Conservation (phyloP, 202 grass and related monocot species). For the Cymbopogon flexuosus region DNA sequence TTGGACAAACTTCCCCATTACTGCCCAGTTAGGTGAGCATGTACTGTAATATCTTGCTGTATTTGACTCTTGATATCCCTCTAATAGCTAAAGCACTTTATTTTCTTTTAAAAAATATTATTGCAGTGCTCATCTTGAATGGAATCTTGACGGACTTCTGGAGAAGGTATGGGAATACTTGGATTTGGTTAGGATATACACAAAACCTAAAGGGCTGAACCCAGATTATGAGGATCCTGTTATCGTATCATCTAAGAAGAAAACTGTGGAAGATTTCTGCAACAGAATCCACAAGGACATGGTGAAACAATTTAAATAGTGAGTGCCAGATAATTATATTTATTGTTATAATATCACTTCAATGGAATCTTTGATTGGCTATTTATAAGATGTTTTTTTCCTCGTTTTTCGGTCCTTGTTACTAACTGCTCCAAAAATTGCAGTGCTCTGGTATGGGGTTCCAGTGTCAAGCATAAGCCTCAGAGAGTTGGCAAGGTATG, state of each 20-base stretch:
- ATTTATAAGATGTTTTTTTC: background rate
- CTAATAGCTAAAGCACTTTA: background rate
- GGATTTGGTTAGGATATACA: conserved; percentile 81
- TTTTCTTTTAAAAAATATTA: background rate
- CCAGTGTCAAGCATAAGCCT: conserved; percentile 89
- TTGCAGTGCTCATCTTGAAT: conserved; percentile 81
- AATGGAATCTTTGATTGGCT: background rate
- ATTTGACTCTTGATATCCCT: background rate
- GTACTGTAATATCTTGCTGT: conserved; percentile 12
- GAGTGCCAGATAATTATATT: conserved; percentile 21
- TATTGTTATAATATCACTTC: background rate
- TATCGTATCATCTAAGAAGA: conserved; percentile 71
- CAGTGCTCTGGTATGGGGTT: conserved; percentile 94
- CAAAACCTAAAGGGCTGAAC: conserved; percentile 86
- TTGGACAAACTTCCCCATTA: conserved; percentile 98
- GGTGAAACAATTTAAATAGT: conserved; percentile 97
- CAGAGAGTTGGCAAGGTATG: conserved; percentile 94
- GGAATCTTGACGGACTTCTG: conserved; percentile 92
- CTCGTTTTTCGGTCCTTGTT: background rate
- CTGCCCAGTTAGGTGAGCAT: conserved; percentile 73
- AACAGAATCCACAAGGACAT: conserved; percentile 92
- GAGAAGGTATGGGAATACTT: conserved; percentile 92
- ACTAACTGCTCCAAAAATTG: conserved; percentile 18
- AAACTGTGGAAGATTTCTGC: conserved; percentile 84
- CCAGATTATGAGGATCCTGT: conserved; percentile 98